These are phyloP conservation scores for Nyctanthes arbortristis DNA, from an alignment of 257 asterid genomes.

Conservation along the genomic window DNA sequence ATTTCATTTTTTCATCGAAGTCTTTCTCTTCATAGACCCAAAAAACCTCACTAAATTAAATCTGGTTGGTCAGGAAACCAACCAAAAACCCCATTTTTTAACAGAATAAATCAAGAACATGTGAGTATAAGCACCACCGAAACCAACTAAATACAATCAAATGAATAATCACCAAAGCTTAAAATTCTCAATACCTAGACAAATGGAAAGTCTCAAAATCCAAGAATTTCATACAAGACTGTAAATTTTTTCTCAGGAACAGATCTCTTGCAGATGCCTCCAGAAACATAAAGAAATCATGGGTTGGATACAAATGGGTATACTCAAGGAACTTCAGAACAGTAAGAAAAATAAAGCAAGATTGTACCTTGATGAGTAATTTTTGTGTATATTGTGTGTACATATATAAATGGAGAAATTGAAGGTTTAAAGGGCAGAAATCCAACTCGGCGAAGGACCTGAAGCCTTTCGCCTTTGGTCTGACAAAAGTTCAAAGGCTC, in stretches of 20 bases:
- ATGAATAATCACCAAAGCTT: background rate
- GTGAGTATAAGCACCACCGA: no score
- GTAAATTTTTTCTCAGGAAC: constrained; percentile 29
- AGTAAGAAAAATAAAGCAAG: constrained; percentile 5
- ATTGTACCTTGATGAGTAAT: constrained; percentile 47
- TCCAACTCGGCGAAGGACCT: constrained; percentile 27
- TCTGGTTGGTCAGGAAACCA: background rate
- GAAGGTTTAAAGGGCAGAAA: background rate
- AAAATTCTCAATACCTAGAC: constrained; percentile 2
- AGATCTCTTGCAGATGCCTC: constrained; percentile 36
- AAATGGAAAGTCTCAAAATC: constrained; percentile 10
- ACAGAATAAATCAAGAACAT: background rate
- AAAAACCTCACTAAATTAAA: constrained; percentile 3
- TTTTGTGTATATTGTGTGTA: constrained; percentile 4
- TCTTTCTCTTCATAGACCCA: constrained; percentile 3
- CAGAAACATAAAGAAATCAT: constrained; percentile 12
- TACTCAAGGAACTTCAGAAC: constrained; percentile 14
- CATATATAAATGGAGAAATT: constrained; percentile 1
- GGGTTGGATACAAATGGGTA: constrained; percentile 13
- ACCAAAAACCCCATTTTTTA: background rate
- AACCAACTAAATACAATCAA: background rate
- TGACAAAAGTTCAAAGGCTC: background rate
- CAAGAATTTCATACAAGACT: constrained; percentile 22
- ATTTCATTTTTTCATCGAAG: constrained; percentile 5
- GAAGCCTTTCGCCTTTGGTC: background rate